Evolutionary conservation across 192 early-diverging fungal species (phyloP).

Genomic region (Diversispora eburnea): DNA sequence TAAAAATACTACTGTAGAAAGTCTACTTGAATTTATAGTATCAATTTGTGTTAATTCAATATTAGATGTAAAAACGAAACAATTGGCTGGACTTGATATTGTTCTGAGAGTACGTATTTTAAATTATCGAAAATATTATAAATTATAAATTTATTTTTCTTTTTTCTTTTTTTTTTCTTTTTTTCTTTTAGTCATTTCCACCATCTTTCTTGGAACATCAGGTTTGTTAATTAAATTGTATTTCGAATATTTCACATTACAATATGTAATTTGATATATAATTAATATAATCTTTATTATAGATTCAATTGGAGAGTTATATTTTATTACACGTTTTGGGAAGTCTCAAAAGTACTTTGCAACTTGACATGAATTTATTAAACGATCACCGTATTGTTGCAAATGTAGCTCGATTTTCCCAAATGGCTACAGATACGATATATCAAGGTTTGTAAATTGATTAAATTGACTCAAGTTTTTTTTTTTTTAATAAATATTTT

Average conservation of each 20-base stretch:
- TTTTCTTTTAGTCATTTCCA: constrained; percentile 31
- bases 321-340: constrained; percentile 42
- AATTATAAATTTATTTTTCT: no score
- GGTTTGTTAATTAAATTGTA: background rate
- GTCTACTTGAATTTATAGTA: constrained; percentile 51
- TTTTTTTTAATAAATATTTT: background rate
- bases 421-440: constrained; percentile 43
- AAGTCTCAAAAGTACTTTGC: constrained; percentile 41
- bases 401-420: constrained; percentile 45
- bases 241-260: constrained; percentile 4
- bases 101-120: constrained; percentile 42
- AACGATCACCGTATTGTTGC: constrained; percentile 35
- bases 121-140: background rate
- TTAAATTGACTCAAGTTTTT: background rate
- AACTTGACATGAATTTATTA: constrained; percentile 41
- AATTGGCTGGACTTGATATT: constrained; percentile 40
- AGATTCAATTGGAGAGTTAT: constrained; percentile 45
- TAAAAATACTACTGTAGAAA: constrained; percentile 37
- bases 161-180: background rate
- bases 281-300: constrained; percentile 10
- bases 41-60: constrained; percentile 47
- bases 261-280: background rate
- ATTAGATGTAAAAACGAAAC: constrained; percentile 41
- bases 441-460: constrained; percentile 39
- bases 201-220: constrained; percentile 37